Base-by-base conservation (phyloP, 2,329 filamentous ascomycete genomes). In the Cladophialophora psammophila region DNA sequence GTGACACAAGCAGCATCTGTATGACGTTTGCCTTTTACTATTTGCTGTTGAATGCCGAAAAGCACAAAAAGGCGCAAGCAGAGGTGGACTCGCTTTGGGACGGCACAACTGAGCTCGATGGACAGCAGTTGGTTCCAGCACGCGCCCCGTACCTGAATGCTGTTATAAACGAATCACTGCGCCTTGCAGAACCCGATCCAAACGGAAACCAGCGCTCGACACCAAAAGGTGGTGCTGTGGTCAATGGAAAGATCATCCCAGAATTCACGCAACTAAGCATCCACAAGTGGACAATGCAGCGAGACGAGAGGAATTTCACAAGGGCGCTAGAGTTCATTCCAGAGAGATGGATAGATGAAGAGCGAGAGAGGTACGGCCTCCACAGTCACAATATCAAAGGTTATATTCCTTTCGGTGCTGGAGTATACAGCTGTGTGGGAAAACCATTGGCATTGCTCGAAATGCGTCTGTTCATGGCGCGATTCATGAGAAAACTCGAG, bases 11-110 rank as follows among this genome's bases (percentile, higher is more conserved):
- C 0, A 73, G 79, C 15, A 74, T 76, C 1, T 76, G 78, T 0
- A 69, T 83, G 18, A 76, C 78, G 0, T 74, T 75, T 57, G 71
- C 81, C 2, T 80, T 83, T 71, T 82, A 80, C 67, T 69, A 78
- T 50, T 72, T 78, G 2, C 74, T 73, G 9, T 69, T 71, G 13
- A 71, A 76, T 35, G 18, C 50, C 20, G 50, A 53, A n/a, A 53
- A 32, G 5, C 31, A 53, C 50, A 53, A 31, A n/a, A 53, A 31
- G 50, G 26, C 32, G 2, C 50, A 53, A 53, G 50, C 5, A 3
- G 50, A 53, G 50, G 32, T 53, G 12, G 50, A 53, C 50, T 53
- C 50, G 9, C 50, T 53, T 18, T 53, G 50, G 50, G 50, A 53
- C 50, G 50, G 50, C 1, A 18, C 18, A 9, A 53, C 18, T 53